Base-by-base conservation (phyloP, 768 basidiomycete genomes). In the Lentinula edodes region DNA sequence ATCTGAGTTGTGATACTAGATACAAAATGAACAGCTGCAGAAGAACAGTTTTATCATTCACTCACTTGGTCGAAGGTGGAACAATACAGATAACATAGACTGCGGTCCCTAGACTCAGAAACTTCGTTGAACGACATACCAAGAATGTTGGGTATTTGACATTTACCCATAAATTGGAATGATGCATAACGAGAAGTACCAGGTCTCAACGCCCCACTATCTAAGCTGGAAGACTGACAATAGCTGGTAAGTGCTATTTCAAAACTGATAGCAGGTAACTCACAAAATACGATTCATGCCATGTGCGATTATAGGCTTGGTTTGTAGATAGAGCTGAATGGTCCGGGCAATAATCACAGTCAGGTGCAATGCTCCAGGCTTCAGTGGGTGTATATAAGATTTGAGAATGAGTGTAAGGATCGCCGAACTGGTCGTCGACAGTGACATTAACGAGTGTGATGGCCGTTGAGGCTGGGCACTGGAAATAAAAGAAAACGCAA, bases 391-490 rank as follows among this genome's bases (percentile, higher is more conserved):
- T 34, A 58, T 73, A 71, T 5, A 46, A 39, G 35, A 71, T 64
- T 5, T 66, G 61, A 35, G 50, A 48, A 34, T 70, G 66, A 20
- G 65, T 67, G 9, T 50, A 8, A 35, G 63, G 62, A 61, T 69
- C 65, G n/a, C 66, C 67, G 46, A 61, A 60, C 16, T 66, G 66
- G 62, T 74, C 73, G 67, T 74, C 73, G 18, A 74, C 68, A 32
- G 73, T 73, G 16, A 72, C 62, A 57, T 73, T 72, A 57, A 71
- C 62, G 46, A 70, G 63, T 20, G 32, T 59, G 7, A 56, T 23
- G 16, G 46, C 16, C 20, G 48, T 59, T n/a, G 61, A 35, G 32
- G 46, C 28, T 52, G 18, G 6, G 28, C 16, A 18, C 50, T 48
- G 58, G 45, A 18, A 18, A 23, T 59, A n/a, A 51, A 39, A 18